phyloP scores from a whole-genome alignment of 2,329 filamentous ascomycete species.

The Aspergillus felis region DNA sequence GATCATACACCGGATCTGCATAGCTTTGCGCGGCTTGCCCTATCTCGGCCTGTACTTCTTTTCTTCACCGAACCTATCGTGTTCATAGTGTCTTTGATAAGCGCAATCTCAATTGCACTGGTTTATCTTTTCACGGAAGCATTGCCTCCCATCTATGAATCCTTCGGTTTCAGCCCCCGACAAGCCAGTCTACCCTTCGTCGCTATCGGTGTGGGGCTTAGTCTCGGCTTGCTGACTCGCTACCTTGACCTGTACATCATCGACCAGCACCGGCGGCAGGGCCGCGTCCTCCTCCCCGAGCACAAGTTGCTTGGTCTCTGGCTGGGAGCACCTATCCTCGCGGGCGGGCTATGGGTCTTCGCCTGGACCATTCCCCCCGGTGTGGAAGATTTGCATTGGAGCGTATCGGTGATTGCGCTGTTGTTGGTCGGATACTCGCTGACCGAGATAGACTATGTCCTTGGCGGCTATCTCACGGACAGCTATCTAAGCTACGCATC shows the following conservation, averaged over 20 bases:
- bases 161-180: slow-evolving; percentile 28
- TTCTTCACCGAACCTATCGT: slow-evolving; percentile 48
- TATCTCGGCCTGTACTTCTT: slow-evolving; percentile 41
- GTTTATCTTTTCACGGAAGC: slow-evolving; percentile 50
- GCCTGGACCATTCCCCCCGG: slow-evolving; percentile 45
- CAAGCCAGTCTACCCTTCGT: slow-evolving; percentile 39
- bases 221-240: slow-evolving; percentile 39
- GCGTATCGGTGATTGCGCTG: slow-evolving; percentile 38
- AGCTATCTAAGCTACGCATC: slow-evolving; percentile 43
- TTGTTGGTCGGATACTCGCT: slow-evolving; percentile 44
- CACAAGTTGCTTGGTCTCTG: slow-evolving; percentile 48
- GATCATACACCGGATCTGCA: slow-evolving; percentile 36
- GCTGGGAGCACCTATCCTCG: slow-evolving; percentile 43
- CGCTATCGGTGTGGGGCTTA: slow-evolving; percentile 36
- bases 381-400: slow-evolving; percentile 31
- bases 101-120: slow-evolving; percentile 42
- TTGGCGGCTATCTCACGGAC: slow-evolving; percentile 43
- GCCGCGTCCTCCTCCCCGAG: slow-evolving; percentile 35
- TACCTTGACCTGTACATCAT: slow-evolving; percentile 38
- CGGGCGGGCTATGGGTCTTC: slow-evolving; percentile 45
- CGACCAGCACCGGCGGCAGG: slow-evolving; percentile 18
- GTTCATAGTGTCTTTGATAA: slow-evolving; percentile 42
- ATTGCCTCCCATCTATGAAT: slow-evolving; percentile 37
- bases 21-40: slow-evolving; percentile 37
- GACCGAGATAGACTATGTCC: slow-evolving; percentile 43